Conservation (phyloP, 2,329 filamentous ascomycete genomes). For the Huntiella savannae region DNA sequence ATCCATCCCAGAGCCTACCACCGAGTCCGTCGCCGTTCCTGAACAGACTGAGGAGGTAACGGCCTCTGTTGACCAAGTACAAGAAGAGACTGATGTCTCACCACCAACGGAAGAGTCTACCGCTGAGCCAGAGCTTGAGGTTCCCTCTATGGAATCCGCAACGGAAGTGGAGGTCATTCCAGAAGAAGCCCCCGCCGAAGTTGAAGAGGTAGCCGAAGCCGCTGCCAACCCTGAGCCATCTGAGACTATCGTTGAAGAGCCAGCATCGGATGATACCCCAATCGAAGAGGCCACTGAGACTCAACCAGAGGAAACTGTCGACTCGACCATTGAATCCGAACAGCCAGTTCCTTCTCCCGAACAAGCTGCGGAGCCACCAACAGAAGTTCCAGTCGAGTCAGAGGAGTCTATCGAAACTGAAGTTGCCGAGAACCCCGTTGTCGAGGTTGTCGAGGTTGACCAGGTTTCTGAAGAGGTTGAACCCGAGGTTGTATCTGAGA, state of each 20-base stretch:
- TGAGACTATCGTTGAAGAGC: neutral
- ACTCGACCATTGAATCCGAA: neutral
- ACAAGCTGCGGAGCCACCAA: neutral
- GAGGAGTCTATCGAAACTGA: neutral
- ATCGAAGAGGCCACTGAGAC: neutral
- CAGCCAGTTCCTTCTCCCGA: neutral
- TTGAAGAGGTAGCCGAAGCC: neutral
- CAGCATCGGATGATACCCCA: no score
- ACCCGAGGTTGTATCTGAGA: no score
- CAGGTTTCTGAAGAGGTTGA: no score
- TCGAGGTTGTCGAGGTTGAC: no score
- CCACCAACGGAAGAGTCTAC: neutral
- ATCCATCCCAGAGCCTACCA: constrained; percentile 9
- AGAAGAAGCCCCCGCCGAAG: constrained; percentile 5
- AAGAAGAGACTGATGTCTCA: neutral
- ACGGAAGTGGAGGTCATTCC: constrained; percentile 11
- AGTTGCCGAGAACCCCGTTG: neutral
- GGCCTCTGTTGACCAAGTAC: neutral
- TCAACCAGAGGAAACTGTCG: neutral
- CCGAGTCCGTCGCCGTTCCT: neutral
- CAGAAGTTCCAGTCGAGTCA: neutral
- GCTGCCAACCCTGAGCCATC: neutral
- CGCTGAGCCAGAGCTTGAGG: neutral
- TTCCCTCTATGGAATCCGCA: constrained; percentile 2
- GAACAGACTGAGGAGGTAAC: neutral